Evolutionary conservation across 1,284 basidiomycete genomes (phyloP).

Genomic region (Chondrostereum purpureum): DNA sequence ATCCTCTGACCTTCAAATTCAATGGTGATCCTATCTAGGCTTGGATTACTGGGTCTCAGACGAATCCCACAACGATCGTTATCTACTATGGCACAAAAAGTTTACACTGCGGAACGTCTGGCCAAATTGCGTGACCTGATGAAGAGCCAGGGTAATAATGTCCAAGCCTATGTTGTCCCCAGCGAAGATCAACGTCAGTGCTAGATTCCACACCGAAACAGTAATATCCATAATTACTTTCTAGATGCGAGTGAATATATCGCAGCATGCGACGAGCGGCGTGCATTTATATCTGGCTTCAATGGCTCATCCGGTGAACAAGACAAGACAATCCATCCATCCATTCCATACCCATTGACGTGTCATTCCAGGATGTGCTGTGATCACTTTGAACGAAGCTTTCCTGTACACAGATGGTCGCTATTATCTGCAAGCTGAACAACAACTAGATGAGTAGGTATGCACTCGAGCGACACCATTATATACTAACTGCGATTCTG

Average conservation of each 20-base stretch:
- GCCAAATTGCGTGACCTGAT: constrained; percentile 60
- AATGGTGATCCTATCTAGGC: not conserved
- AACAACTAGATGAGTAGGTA: constrained; percentile 77
- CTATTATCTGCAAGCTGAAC: constrained; percentile 88
- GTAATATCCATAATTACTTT: not conserved
- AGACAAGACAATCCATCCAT: not conserved
- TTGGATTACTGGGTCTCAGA: not conserved
- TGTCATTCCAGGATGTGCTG: constrained; percentile 57
- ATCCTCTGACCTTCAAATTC: not conserved
- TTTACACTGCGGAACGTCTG: constrained; percentile 60
- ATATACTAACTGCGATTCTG: not conserved
- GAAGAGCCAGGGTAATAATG: constrained; percentile 45
- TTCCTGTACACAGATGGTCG: constrained; percentile 89
- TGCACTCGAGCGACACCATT: not conserved
- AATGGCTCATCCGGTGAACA: constrained; percentile 83
- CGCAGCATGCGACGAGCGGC: constrained; percentile 76
- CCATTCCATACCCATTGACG: not conserved
- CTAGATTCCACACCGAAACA: not conserved
- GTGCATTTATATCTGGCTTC: constrained; percentile 89
- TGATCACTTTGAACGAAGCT: constrained; percentile 71
- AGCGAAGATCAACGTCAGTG: constrained; percentile 84
- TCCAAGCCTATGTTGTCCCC: constrained; percentile 73
- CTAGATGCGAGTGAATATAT: constrained; percentile 88
- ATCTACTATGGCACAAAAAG: constrained; percentile 32
- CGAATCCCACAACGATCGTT: not conserved